Evolutionary conservation across 257 asterid species (phyloP), one percentile per base, ranked within the genome.

Genomic region (Prunella vulgaris): DNA sequence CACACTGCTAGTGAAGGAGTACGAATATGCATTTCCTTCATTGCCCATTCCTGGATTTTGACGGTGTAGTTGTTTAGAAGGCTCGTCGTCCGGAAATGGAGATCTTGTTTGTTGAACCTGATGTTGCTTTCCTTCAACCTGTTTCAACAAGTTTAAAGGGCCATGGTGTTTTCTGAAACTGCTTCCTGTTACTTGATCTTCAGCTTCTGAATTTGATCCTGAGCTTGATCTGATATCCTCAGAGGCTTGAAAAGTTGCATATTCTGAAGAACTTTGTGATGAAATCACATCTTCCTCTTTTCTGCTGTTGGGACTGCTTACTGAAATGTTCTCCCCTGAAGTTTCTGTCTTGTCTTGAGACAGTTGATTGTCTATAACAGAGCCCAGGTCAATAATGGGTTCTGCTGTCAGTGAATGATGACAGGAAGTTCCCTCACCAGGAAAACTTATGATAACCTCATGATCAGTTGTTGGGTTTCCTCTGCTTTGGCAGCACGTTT

Each of bases 221-320:
- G 83, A 75, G 77, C 81, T 78, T 74, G 83, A 81, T 69, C 81
- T 81, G 83, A 81, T 75, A 65, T 81, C 85, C 58, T 78, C 90
- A 68, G 76, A 77, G 69, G 84, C 84, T 74, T 86, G 91, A 74
- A 76, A 79, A 64, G 69, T 61, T 35, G 72, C 33, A 60, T 93
- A 86, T 33, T 81, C 89, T 10, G 89, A 80, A 76, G 91, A 85
- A 79, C 77, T 87, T 78, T 86, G 95, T 66, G 92, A 83, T 68
- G 89, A 85, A 66, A 81, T 69, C 40, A 76, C 82, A 30, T 82
- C 82, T 69, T 84, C 88, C 73, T 80, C 83, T 17, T 69, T 56
- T 66, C 76, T 78, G 60, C 66, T 63, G 68, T 44, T 61, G 64
- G 76, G 78, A 63, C 77, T 77, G 66, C 79, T 69, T 62, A 15